Percentiles rank a stretch among this genome's conserved stretches.
phyloP scores from a whole-genome alignment of 306 rosid genomes.

The Notholithocarpus densiflorus region DNA sequence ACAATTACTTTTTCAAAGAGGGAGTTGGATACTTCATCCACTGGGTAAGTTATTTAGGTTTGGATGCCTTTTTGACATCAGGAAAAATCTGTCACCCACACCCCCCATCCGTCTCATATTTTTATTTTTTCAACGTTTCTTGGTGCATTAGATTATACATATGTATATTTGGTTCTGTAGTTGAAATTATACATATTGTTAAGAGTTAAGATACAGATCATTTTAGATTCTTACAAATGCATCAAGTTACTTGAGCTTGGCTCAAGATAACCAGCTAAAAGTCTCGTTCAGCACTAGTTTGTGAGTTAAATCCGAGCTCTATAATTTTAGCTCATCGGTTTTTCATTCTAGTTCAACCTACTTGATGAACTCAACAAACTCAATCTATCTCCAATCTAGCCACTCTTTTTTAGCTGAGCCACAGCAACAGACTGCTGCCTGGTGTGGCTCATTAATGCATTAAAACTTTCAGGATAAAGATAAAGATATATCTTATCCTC shows the following conservation, averaged over 20 bases:
- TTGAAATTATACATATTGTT: background rate
- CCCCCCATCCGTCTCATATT: background rate
- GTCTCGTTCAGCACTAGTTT: background rate
- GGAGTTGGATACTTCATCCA: conserved; percentile 60
- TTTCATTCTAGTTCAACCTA: background rate
- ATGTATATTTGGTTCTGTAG: background rate
- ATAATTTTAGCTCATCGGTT: background rate
- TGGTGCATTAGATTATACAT: background rate
- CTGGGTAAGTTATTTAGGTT: conserved; percentile 51
- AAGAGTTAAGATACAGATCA: background rate
- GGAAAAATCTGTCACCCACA: background rate
- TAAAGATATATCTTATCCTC: background rate
- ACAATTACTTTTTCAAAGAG: conserved; percentile 69
- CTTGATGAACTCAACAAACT: background rate
- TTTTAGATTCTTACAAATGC: background rate
- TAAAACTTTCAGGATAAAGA: background rate
- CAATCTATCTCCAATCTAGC: background rate
- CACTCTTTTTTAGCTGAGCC: background rate
- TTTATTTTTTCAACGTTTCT: background rate
- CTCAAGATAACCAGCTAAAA: background rate
- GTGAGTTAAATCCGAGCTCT: background rate
- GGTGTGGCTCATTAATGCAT: background rate
- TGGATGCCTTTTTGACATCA: background rate
- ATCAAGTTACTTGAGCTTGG: background rate
- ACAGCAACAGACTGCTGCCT: background rate